Percentiles rank a stretch among this genome's conserved stretches.
phyloP scores from a whole-genome alignment of 2,329 filamentous ascomycete genomes.

The Cladorrhinum sp. region DNA sequence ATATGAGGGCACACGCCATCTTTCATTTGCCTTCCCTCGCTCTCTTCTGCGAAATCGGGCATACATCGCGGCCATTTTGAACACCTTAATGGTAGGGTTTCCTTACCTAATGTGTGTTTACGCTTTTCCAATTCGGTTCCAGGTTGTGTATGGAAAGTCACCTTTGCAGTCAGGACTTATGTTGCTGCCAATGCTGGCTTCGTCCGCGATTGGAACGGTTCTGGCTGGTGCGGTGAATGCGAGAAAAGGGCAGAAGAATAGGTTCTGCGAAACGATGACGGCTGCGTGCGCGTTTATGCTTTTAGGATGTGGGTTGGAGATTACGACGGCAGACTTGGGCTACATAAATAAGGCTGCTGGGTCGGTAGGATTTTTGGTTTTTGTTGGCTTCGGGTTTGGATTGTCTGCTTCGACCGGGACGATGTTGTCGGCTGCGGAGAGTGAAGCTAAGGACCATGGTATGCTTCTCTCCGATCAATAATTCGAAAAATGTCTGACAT shows the following conservation, averaged over 20 bases:
- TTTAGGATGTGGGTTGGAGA: constrained; percentile 47
- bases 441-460: constrained; percentile 47
- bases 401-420: constrained; percentile 47
- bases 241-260: constrained; percentile 38
- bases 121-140: constrained; percentile 47
- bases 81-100: constrained; percentile 49
- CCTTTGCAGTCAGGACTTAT: constrained; percentile 48
- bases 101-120: constrained; percentile 49
- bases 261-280: constrained; percentile 43
- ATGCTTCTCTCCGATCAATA: constrained; percentile 16
- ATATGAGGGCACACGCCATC: background rate
- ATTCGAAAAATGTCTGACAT: background rate
- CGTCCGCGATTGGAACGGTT: constrained; percentile 44
- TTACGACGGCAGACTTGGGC: constrained; percentile 35
- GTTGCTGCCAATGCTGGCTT: constrained; percentile 52
- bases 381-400: constrained; percentile 53
- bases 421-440: constrained; percentile 42
- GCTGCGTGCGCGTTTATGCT: constrained; percentile 42
- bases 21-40: constrained; percentile 47
- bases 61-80: constrained; percentile 42
- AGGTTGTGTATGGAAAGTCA: constrained; percentile 48
- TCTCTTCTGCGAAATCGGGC: constrained; percentile 45
- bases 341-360: background rate
- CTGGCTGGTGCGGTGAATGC: constrained; percentile 42
- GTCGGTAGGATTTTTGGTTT: constrained; percentile 44